These are phyloP conservation scores for Nannizzia gypsea DNA, from an alignment of 2,329 filamentous ascomycete genomes.

Conservation along the genomic window DNA sequence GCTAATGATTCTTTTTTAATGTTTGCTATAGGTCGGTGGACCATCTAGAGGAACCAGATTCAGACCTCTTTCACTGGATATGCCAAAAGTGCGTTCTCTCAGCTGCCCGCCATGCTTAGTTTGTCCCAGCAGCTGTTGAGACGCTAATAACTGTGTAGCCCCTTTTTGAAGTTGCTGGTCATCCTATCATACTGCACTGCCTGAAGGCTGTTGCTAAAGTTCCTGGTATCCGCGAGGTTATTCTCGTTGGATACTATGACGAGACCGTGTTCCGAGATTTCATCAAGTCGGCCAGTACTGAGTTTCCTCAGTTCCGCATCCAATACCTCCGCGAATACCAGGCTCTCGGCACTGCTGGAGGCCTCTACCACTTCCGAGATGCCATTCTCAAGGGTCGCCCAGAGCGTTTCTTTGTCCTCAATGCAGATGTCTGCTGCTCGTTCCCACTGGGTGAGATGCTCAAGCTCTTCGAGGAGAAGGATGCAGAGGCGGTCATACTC, in stretches of 20 bases:
- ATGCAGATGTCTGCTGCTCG: constrained; percentile 96
- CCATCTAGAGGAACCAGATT: constrained; percentile 93
- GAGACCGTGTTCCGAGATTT: constrained; percentile 95
- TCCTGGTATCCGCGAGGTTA: constrained; percentile 85
- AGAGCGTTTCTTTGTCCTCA: constrained; percentile 92
- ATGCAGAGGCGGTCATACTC: constrained; percentile 91
- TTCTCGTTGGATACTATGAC: constrained; percentile 98
- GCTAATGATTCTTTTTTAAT: neutral
- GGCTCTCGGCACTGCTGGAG: constrained; percentile 86
- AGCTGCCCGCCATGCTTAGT: constrained; percentile 1
- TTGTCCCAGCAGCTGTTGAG: constrained; percentile 9
- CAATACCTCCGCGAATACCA: constrained; percentile 97
- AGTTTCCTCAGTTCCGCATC: constrained; percentile 79
- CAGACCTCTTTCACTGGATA: constrained; percentile 83
- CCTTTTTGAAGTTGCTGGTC: constrained; percentile 94
- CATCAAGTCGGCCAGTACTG: constrained; percentile 77
- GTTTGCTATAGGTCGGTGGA: constrained; percentile 62
- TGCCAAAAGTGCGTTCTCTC: constrained; percentile 63
- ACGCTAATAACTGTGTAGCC: constrained; percentile 44
- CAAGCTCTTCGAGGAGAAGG: constrained; percentile 81
- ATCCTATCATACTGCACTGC: constrained; percentile 98
- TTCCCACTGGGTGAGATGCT: constrained; percentile 96
- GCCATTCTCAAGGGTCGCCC: constrained; percentile 92
- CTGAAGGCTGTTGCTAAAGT: constrained; percentile 84
- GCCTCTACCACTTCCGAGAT: constrained; percentile 98